These are phyloP conservation scores for Lojkania enalia DNA, from an alignment of 2,329 filamentous ascomycete genomes.

Conservation along the genomic window DNA sequence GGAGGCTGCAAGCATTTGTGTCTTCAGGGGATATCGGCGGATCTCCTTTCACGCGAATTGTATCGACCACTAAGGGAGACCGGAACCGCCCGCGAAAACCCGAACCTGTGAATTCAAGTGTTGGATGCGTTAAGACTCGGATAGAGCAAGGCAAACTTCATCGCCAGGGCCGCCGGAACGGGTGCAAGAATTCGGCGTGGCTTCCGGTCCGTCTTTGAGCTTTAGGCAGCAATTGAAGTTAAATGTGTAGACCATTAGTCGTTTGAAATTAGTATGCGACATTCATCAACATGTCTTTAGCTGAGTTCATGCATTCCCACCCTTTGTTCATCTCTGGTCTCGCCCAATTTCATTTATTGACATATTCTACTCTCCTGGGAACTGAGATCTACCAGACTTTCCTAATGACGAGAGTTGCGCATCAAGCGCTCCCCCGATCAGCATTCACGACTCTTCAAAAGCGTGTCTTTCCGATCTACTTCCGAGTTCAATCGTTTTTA, in stretches of 20 bases:
- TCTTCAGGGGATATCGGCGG: no score
- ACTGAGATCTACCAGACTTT: slow-evolving; percentile 48
- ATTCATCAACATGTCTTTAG: neutral
- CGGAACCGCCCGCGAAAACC: no score
- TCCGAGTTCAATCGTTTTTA: slow-evolving; percentile 43
- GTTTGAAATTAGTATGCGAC: neutral
- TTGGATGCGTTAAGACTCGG: no score
- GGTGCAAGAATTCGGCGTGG: neutral
- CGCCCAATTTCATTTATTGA: slow-evolving; percentile 43
- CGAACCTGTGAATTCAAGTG: no score
- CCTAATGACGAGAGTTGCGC: slow-evolving; percentile 47
- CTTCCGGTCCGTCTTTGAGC: neutral
- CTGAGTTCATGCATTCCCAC: slow-evolving; percentile 1
- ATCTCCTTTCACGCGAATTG: no score
- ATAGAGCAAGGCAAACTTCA: no score
- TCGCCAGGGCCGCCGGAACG: no score
- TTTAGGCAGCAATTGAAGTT: slow-evolving; percentile 3
- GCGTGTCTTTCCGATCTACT: slow-evolving; percentile 47
- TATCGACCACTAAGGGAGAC: no score
- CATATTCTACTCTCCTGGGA: slow-evolving; percentile 47
- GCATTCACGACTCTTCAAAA: slow-evolving; percentile 48
- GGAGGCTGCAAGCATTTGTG: no score
- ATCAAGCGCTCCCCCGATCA: slow-evolving; percentile 38
- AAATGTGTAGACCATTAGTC: slow-evolving; percentile 3
- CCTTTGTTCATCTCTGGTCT: slow-evolving; percentile 8